These are phyloP conservation scores for Cavenderia fasciculata DNA, from an alignment of 78 protist genomes.

Conservation along the genomic window DNA sequence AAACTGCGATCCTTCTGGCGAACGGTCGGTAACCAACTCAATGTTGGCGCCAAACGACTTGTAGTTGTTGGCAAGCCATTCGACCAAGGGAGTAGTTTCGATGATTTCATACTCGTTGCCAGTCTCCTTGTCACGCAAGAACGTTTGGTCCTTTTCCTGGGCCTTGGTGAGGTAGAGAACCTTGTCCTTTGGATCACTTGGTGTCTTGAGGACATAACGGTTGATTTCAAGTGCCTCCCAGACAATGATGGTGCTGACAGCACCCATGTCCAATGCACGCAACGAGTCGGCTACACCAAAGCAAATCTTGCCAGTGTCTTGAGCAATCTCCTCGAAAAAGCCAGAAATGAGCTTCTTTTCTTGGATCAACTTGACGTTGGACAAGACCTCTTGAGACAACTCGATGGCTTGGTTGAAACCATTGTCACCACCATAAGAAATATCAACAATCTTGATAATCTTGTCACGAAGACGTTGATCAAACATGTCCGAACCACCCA, in stretches of 20 bases:
- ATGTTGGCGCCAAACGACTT: slow-evolving; percentile 90
- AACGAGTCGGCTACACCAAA: slow-evolving; percentile 96
- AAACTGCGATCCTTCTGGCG: slow-evolving; percentile 98
- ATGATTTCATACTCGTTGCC: slow-evolving; percentile 87
- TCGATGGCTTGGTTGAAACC: slow-evolving; percentile 99
- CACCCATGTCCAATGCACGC: slow-evolving; percentile 94
- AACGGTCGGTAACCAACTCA: slow-evolving; percentile 96
- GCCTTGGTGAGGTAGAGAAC: slow-evolving; percentile 52
- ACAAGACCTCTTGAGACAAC: slow-evolving; percentile 87
- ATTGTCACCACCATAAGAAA: slow-evolving; percentile 95
- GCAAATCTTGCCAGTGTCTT: slow-evolving; percentile 96
- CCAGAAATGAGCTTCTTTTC: slow-evolving; percentile 95
- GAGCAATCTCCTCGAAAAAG: slow-evolving; percentile 96
- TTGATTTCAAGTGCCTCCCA: slow-evolving; percentile 90
- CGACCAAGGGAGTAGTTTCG: slow-evolving; percentile 84
- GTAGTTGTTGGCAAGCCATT: slow-evolving; percentile 96
- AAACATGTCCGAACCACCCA: slow-evolving; percentile 87
- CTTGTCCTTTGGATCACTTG: background rate
- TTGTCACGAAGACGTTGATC: slow-evolving; percentile 93
- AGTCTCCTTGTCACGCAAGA: slow-evolving; percentile 6
- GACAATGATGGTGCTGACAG: slow-evolving; percentile 90
- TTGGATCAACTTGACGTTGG: slow-evolving; percentile 95
- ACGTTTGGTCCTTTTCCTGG: slow-evolving; percentile 52
- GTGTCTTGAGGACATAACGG: slow-evolving; percentile 67
- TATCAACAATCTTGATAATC: slow-evolving; percentile 91